These are phyloP conservation scores for Lotmaria passim DNA, from an alignment of 208 protist genomes.

Conservation along the genomic window DNA sequence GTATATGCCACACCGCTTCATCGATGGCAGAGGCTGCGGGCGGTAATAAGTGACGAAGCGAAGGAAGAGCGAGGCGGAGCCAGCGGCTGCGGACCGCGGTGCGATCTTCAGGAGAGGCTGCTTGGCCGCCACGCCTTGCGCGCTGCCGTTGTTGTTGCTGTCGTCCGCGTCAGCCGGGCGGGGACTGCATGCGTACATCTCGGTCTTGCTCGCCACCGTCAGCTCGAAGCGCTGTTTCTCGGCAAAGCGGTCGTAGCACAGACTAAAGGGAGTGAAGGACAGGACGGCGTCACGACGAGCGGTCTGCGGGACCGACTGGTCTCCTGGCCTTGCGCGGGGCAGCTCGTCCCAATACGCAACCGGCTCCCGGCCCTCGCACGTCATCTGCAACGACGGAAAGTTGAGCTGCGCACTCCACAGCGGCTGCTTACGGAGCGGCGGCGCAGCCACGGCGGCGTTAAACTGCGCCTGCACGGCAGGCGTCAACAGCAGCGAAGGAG, in stretches of 20 bases:
- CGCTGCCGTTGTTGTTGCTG: background rate
- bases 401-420: constrained; percentile 4
- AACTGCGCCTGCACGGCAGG: constrained; percentile 19
- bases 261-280: constrained; percentile 18
- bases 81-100: background rate
- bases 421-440: constrained; percentile 20
- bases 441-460: constrained; percentile 6
- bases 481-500: constrained; percentile 13
- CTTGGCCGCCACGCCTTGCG: background rate
- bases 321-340: background rate
- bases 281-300: constrained; percentile 18
- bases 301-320: too few species aligned
- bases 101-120: constrained; percentile 9
- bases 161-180: background rate
- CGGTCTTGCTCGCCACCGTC: constrained; percentile 1
- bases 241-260: constrained; percentile 16
- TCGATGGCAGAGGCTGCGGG: constrained; percentile 24
- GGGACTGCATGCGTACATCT: background rate
- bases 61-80: constrained; percentile 13
- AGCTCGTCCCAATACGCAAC: constrained; percentile 9
- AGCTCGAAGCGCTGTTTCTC: constrained; percentile 32
- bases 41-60: constrained; percentile 16
- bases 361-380: constrained; percentile 29
- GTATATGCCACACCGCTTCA: constrained; percentile 9
- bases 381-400: constrained; percentile 26